phyloP scores from a whole-genome alignment of 768 basidiomycete species.

The Hygrophoropsis aurantiaca region DNA sequence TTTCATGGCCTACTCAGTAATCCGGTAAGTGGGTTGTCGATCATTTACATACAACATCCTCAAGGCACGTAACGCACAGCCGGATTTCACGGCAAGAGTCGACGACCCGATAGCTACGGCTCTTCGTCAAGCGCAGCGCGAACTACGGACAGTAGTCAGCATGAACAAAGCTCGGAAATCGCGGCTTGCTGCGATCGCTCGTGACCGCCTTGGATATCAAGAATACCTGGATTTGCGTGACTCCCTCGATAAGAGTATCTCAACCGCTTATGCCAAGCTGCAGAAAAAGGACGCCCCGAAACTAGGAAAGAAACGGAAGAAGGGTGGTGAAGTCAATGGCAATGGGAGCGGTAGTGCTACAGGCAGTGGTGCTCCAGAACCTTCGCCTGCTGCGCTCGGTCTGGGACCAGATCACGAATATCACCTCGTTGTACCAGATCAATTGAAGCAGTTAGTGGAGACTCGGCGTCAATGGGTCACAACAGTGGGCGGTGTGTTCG shows the following conservation, averaged over 20 bases:
- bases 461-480: slow-evolving; percentile 81
- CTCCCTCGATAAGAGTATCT: slow-evolving; percentile 83
- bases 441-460: slow-evolving; percentile 69
- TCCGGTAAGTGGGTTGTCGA: slow-evolving; percentile 51
- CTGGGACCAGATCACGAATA: slow-evolving; percentile 69
- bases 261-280: slow-evolving; percentile 69
- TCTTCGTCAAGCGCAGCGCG: slow-evolving; percentile 82
- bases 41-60: slow-evolving; percentile 15
- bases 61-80: slow-evolving; percentile 40
- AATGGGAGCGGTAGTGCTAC: slow-evolving; percentile 30
- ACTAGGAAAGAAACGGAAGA: slow-evolving; percentile 73
- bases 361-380: slow-evolving; percentile 42
- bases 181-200: slow-evolving; percentile 72
- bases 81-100: slow-evolving; percentile 73
- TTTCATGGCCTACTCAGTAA: slow-evolving; percentile 70
- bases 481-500: slow-evolving; percentile 71
- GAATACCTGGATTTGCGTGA: slow-evolving; percentile 88
- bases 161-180: slow-evolving; percentile 83
- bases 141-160: slow-evolving; percentile 72
- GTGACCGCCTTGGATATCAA: slow-evolving; percentile 86
- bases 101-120: slow-evolving; percentile 95
- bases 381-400: slow-evolving; percentile 72
- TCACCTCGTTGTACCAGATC: slow-evolving; percentile 60
- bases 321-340: slow-evolving; percentile 36
- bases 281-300: slow-evolving; percentile 82